phyloP scores from a whole-genome alignment of 139 green algal genomes.

The Chlorella vulgaris region DNA sequence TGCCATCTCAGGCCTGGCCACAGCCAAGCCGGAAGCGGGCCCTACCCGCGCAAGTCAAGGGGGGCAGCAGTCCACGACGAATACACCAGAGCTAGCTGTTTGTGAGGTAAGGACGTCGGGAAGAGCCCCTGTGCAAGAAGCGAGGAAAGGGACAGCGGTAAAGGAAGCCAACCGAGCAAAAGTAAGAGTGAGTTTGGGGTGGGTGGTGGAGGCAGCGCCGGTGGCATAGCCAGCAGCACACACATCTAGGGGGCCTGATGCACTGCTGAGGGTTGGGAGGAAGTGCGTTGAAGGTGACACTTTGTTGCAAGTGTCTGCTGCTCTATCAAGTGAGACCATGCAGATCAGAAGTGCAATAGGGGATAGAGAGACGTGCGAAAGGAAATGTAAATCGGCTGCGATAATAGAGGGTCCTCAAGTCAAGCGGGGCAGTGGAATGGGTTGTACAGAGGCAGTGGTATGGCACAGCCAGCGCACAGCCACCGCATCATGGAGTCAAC shows the following conservation, averaged over 20 bases:
- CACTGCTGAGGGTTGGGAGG: neutral
- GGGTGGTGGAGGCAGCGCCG: no score
- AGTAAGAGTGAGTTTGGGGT: neutral
- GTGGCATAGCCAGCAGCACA: no score
- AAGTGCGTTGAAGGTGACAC: slow-evolving; percentile 9
- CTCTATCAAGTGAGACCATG: neutral
- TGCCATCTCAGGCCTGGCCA: neutral
- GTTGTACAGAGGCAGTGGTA: neutral
- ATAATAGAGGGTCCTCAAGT: neutral
- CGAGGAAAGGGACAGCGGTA: neutral
- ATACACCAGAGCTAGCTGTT: no score
- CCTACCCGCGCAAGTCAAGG: no score
- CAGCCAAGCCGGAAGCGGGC: neutral
- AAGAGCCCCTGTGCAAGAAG: neutral
- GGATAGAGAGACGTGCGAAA: neutral
- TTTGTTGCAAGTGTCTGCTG: slow-evolving; percentile 33
- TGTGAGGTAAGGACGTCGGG: neutral
- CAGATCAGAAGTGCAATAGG: neutral
- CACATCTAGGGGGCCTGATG: neutral
- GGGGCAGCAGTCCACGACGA: no score
- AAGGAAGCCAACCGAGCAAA: neutral
- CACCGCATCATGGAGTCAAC: no score
- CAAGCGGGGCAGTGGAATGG: neutral
- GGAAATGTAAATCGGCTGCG: neutral
- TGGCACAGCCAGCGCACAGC: neutral